phyloP scores from a whole-genome alignment of 345 rosid species.

The Aquilaria sinensis region DNA sequence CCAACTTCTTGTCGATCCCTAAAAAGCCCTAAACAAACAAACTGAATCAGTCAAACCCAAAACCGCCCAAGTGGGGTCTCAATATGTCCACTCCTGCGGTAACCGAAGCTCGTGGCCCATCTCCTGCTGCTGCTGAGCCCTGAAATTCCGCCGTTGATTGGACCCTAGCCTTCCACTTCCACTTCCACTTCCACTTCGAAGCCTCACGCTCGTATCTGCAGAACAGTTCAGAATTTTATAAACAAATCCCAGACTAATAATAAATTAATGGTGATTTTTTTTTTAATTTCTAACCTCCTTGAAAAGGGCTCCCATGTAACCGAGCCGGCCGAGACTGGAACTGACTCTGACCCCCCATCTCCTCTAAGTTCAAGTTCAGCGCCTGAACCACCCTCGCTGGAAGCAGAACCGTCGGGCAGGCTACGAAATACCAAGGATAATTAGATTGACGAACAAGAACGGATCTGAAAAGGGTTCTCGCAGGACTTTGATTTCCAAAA shows the following conservation, averaged over 20 bases:
- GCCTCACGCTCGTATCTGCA: conserved; percentile 20
- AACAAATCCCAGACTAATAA: neutral
- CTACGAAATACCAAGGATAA: conserved; percentile 6
- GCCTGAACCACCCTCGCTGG: conserved; percentile 84
- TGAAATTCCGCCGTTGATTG: conserved; percentile 22
- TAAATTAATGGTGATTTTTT: neutral
- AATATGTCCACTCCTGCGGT: conserved; percentile 75
- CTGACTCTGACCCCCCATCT: conserved; percentile 24
- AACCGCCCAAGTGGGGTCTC: conserved; percentile 5
- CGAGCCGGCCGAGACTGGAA: conserved; percentile 32
- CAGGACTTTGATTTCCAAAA: neutral
- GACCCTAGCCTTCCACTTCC: neutral
- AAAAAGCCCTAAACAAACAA: neutral
- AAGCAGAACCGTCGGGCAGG: conserved; percentile 51
- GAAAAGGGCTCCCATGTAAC: conserved; percentile 11
- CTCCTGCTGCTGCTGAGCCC: conserved; percentile 19
- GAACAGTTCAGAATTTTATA: neutral
- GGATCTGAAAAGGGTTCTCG: neutral
- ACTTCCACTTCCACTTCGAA: conserved; percentile 3
- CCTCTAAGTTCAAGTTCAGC: conserved; percentile 51
- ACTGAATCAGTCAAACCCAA: neutral
- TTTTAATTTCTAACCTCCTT: conserved; percentile 11
- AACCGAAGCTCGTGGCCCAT: conserved; percentile 32
- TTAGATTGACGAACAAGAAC: neutral
- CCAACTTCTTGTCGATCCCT: neutral